phyloP scores from a whole-genome alignment of 441 rosid genomes.

The Adansonia gregorii region DNA sequence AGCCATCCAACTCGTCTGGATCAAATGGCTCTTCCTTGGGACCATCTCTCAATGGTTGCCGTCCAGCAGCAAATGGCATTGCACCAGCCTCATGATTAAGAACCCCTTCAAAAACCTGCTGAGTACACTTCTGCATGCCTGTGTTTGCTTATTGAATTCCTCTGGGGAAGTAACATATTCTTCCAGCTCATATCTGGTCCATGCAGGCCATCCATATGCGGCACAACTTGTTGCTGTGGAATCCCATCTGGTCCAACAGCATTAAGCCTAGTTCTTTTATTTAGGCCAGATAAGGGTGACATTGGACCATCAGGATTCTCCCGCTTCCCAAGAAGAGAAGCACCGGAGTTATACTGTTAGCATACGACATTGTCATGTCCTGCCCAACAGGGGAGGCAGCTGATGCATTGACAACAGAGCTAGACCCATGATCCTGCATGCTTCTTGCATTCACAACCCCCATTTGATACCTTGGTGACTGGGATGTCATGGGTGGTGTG shows the following conservation, averaged over 20 bases:
- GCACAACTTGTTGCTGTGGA: conserved; percentile 69
- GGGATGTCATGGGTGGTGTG: conserved; percentile 57
- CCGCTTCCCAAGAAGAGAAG: conserved; percentile 66
- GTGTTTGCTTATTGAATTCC: conserved; percentile 65
- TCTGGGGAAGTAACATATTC: conserved; percentile 62
- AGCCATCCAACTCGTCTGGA: conserved; percentile 59
- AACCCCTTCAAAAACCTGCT: conserved; percentile 68
- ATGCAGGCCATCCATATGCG: conserved; percentile 60
- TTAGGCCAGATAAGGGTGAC: conserved; percentile 65
- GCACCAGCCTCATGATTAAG: conserved; percentile 68
- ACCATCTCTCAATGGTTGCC: conserved; percentile 56
- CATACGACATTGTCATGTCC: conserved; percentile 67
- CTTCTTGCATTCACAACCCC: conserved; percentile 58
- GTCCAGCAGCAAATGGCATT: conserved; percentile 62
- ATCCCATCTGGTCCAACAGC: conserved; percentile 61
- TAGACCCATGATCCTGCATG: conserved; percentile 65
- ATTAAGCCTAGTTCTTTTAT: conserved; percentile 62
- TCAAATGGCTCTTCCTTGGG: conserved; percentile 85
- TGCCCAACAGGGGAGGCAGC: conserved; percentile 70
- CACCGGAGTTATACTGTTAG: conserved; percentile 52
- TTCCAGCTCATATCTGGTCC: conserved; percentile 74
- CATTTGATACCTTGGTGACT: conserved; percentile 59
- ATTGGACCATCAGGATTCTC: conserved; percentile 73
- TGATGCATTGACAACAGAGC: conserved; percentile 46
- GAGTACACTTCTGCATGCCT: conserved; percentile 67